These are phyloP conservation scores for Podila verticillata DNA, from an alignment of 192 early-diverging fungal species.

Conservation along the genomic window DNA sequence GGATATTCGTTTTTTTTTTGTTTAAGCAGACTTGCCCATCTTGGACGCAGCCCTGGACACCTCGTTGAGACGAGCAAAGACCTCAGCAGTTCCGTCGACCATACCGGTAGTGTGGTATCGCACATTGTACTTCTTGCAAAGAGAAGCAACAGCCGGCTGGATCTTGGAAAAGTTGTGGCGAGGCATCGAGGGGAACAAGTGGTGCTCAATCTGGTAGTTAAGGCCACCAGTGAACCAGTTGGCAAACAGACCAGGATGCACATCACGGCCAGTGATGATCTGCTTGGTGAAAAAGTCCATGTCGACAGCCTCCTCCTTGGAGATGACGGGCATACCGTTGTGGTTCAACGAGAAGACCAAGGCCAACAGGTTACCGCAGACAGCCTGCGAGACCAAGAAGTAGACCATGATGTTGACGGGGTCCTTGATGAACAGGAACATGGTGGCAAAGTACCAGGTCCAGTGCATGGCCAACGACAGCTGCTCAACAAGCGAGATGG, in stretches of 20 bases:
- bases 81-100: slow-evolving; percentile 67
- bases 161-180: slow-evolving; percentile 75
- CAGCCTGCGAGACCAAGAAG: slow-evolving; percentile 70
- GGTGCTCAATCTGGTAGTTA: slow-evolving; percentile 91
- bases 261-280: slow-evolving; percentile 83
- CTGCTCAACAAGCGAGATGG: slow-evolving; percentile 61
- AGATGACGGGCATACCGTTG: slow-evolving; percentile 87
- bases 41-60: slow-evolving; percentile 58
- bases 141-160: slow-evolving; percentile 65
- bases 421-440: slow-evolving; percentile 58
- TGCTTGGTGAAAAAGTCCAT: slow-evolving; percentile 83
- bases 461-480: slow-evolving; percentile 71
- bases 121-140: slow-evolving; percentile 76
- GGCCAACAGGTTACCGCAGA: slow-evolving; percentile 76
- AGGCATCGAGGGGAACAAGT: slow-evolving; percentile 84
- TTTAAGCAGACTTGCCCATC: slow-evolving; percentile 46
- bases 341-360: slow-evolving; percentile 85
- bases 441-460: slow-evolving; percentile 70
- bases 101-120: slow-evolving; percentile 73
- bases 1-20: no score
- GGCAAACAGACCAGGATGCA: slow-evolving; percentile 63
- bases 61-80: slow-evolving; percentile 60
- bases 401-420: slow-evolving; percentile 58
- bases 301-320: slow-evolving; percentile 64
- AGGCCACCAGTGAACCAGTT: slow-evolving; percentile 89